Evolutionary conservation across 176 grass and related monocot species (phyloP).

Genomic region (Elymus sibiricus): DNA sequence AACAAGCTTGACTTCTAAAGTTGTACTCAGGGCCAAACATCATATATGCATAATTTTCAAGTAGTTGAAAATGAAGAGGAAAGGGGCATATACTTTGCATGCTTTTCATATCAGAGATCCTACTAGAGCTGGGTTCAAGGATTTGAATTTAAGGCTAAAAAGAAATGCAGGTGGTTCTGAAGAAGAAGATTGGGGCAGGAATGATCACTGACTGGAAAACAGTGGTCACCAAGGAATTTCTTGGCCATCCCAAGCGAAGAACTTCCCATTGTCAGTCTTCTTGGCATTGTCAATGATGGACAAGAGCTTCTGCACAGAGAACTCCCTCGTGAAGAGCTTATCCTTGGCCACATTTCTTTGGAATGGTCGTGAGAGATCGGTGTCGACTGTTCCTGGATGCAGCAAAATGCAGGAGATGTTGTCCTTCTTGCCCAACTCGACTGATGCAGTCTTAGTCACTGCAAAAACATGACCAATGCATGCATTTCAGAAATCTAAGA

Average conservation of each 20-base stretch:
- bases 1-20: neutral
- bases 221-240: neutral
- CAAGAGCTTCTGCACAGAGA: constrained; percentile 68
- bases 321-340: constrained; percentile 74
- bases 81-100: neutral
- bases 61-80: neutral
- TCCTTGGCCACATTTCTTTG: constrained; percentile 66
- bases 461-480: constrained; percentile 9
- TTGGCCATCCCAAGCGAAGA: too few species aligned
- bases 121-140: neutral
- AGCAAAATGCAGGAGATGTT: constrained; percentile 67
- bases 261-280: too few species aligned
- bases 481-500: neutral
- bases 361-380: constrained; percentile 80
- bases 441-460: constrained; percentile 84
- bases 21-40: neutral
- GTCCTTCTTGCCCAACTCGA: constrained; percentile 65
- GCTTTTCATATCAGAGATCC: neutral
- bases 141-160: neutral
- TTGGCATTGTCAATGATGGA: too few species aligned
- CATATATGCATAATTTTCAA: too few species aligned
- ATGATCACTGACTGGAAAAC: neutral
- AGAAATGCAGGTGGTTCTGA: too few species aligned
- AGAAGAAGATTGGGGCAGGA: neutral
- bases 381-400: constrained; percentile 87